phyloP scores from a whole-genome alignment of 306 rosid species.

The Hippophae gyantsensis region DNA sequence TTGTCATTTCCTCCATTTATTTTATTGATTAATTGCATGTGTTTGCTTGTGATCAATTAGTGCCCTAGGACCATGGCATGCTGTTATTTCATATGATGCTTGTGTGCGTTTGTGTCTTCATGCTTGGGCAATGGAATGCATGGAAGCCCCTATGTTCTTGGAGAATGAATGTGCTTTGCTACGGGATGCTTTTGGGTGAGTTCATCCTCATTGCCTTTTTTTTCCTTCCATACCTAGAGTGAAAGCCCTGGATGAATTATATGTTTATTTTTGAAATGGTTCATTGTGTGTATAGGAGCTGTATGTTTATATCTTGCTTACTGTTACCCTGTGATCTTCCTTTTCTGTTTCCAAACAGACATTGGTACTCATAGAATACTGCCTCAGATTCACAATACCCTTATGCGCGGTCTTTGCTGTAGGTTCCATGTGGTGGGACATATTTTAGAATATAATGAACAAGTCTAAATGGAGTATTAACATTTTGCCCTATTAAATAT shows the following conservation, averaged over 20 bases:
- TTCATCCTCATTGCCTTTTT: not conserved
- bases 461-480: not conserved
- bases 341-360: no score
- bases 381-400: no score
- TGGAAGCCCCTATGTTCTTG: constrained; percentile 25
- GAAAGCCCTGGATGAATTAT: not conserved
- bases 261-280: no score
- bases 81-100: constrained; percentile 25
- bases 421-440: no score
- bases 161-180: constrained; percentile 26
- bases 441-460: no score
- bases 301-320: no score
- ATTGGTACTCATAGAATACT: no score
- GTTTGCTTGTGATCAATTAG: constrained; percentile 1
- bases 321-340: no score
- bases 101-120: constrained; percentile 32
- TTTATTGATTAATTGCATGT: not conserved
- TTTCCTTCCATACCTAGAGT: not conserved
- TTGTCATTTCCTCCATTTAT: not conserved
- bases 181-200: constrained; percentile 35
- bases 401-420: no score
- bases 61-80: constrained; percentile 23
- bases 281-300: no score
- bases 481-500: not conserved
- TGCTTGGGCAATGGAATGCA: constrained; percentile 17